phyloP scores from a whole-genome alignment of 495 filamentous ascomycete genomes.

The Trichocladium uniseriatum region DNA sequence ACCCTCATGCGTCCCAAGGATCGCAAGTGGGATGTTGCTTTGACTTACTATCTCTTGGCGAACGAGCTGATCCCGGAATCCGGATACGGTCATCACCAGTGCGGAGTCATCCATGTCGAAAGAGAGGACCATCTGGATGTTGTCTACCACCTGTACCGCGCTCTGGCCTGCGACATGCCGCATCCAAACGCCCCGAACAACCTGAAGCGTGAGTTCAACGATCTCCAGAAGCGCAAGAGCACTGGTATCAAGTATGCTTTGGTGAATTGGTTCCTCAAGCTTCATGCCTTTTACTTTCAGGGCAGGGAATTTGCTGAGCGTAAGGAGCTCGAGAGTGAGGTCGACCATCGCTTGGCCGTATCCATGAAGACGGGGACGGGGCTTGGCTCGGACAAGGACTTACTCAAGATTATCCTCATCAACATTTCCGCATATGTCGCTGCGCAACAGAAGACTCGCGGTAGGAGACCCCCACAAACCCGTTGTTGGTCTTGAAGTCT shows the following conservation, averaged over 20 bases:
- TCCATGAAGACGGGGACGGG: conserved; percentile 52
- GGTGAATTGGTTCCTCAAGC: conserved; percentile 72
- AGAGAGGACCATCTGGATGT: conserved; percentile 69
- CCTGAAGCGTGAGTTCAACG: conserved; percentile 72
- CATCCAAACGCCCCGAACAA: conserved; percentile 64
- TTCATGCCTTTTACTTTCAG: conserved; percentile 76
- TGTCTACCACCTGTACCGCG: conserved; percentile 82
- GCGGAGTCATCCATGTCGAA: conserved; percentile 71
- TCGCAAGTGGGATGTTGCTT: conserved; percentile 68
- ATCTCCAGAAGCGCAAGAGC: conserved; percentile 29
- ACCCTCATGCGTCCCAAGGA: conserved; percentile 43
- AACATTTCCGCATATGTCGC: conserved; percentile 78
- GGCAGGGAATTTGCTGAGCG: conserved; percentile 60
- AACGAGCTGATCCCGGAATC: conserved; percentile 66
- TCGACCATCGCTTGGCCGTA: conserved; percentile 64
- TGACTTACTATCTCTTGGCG: conserved; percentile 79
- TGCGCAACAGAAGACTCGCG: conserved; percentile 49
- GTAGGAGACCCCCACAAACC: conserved; percentile 31
- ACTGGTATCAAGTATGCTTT: conserved; percentile 35
- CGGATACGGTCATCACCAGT: conserved; percentile 77
- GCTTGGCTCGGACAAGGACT: conserved; percentile 45
- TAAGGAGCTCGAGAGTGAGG: conserved; percentile 77
- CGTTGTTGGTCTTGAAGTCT: neutral
- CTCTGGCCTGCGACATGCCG: conserved; percentile 60
- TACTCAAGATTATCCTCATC: conserved; percentile 73